These are phyloP conservation scores for Hypsizygus marmoreus DNA, from an alignment of 768 basidiomycete genomes.

Conservation along the genomic window DNA sequence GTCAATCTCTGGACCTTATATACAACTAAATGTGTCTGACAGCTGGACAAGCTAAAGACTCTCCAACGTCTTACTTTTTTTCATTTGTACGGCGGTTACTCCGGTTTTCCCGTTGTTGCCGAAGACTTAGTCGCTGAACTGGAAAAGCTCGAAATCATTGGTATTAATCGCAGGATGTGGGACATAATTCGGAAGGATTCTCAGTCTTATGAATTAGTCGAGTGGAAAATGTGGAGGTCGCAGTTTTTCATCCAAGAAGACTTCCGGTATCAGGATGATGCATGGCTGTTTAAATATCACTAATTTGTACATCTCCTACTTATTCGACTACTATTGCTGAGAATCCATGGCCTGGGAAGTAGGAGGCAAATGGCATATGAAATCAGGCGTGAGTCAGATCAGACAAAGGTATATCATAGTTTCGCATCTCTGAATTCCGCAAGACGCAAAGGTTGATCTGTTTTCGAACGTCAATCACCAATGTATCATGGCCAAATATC, in stretches of 20 bases:
- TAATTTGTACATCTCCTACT: background rate
- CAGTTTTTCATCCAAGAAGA: conserved; percentile 41
- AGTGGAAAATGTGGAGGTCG: conserved; percentile 42
- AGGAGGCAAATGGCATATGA: too few relatives aligned
- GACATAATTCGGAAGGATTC: conserved; percentile 33
- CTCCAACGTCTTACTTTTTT: conserved; percentile 36
- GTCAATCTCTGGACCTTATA: background rate
- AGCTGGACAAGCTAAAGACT: conserved; percentile 6
- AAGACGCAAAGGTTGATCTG: conserved; percentile 31
- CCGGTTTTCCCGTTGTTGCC: conserved; percentile 31
- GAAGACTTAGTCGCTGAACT: conserved; percentile 37
- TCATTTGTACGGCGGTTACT: conserved; percentile 35
- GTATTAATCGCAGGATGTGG: conserved; percentile 41
- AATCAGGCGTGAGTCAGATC: background rate
- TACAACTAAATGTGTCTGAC: too few relatives aligned
- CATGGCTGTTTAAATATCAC: conserved; percentile 42
- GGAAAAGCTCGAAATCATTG: conserved; percentile 33
- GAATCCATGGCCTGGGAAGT: too few relatives aligned
- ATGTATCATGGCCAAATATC: background rate
- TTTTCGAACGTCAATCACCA: background rate
- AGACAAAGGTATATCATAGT: background rate
- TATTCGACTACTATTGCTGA: too few relatives aligned
- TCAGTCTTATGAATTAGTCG: conserved; percentile 26
- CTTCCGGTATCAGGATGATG: conserved; percentile 35
- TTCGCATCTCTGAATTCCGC: conserved; percentile 20